Evolutionary conservation across 441 rosid species (phyloP), one percentile per base, ranked within the genome.

Genomic region (Pelargonium citronellum): DNA sequence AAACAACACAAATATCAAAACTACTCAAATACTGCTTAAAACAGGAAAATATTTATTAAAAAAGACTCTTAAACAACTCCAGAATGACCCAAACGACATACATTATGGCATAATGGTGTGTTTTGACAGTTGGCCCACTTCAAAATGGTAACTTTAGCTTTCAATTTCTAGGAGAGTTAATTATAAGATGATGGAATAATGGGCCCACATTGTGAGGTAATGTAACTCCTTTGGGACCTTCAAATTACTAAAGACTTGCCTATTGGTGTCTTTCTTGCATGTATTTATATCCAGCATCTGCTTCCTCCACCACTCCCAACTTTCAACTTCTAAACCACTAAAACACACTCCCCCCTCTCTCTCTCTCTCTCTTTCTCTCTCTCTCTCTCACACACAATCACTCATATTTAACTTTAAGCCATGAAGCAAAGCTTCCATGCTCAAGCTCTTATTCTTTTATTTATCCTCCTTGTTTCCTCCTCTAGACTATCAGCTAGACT

Each of bases 341-440:
- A 49, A 39, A 47, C 30, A 27, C 30, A 27, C 1, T 0, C 30
- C 2, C 30, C 4, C 30, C 30, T 3, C 30, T 27, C 62, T 43
- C 44, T 58, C 71, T 46, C 66, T 34, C 67, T 9, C 20, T 64
- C 53, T 43, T 43, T 17, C 22, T n/a, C 12, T 46, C 12, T 2
- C 11, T 3, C n/a, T n/a, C n/a, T n/a, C n/a, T n/a, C 39, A 34
- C 39, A 34, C 39, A 34, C 5, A 34, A 4, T 4, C 39, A 34
- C 6, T 34, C 39, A 4, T 34, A 34, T 34, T 5, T 34, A 47
- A 13, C 4, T 13, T 17, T 0, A 9, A 68, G 80, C 68, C 70
- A 87, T 86, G 92, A 87, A 83, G 86, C 84, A 65, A 43, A 76
- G 44, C 77, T 46, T 81, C 27, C 58, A 17, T 78, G 73, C 75